Percentiles rank a stretch among this genome's conserved stretches.
These are phyloP conservation scores for Angomonas ambiguus DNA, from an alignment of 208 protist genomes.

Conservation along the genomic window DNA sequence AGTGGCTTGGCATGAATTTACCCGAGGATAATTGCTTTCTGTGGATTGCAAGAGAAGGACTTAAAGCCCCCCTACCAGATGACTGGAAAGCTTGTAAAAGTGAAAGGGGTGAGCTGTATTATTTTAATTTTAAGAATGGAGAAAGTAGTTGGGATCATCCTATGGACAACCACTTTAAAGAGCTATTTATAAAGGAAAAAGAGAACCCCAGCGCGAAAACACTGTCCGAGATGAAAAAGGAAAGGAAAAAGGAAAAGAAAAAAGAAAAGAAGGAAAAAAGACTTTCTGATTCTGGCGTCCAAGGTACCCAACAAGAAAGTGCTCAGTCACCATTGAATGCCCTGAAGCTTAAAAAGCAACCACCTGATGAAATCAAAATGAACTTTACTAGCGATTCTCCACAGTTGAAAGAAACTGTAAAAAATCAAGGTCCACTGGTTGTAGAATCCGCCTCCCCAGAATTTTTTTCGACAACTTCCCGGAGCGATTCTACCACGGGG, in stretches of 20 bases:
- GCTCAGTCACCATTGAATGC: neutral
- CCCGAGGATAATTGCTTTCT: slow-evolving; percentile 86
- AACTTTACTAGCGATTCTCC: neutral
- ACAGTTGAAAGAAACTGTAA: neutral
- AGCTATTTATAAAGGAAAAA: slow-evolving; percentile 66
- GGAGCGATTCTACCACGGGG: slow-evolving; percentile 12
- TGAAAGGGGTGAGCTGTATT: slow-evolving; percentile 92
- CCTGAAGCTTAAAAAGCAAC: neutral
- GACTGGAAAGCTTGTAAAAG: slow-evolving; percentile 93
- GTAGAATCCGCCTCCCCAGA: slow-evolving; percentile 9
- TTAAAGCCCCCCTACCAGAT: slow-evolving; percentile 93
- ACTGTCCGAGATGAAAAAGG: slow-evolving; percentile 1
- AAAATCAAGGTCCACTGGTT: neutral
- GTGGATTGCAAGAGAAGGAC: slow-evolving; percentile 92
- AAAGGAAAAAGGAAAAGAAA: slow-evolving; percentile 14
- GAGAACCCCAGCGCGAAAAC: slow-evolving; percentile 14
- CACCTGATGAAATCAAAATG: neutral
- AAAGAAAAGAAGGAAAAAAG: slow-evolving; percentile 4
- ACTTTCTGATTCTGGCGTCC: neutral
- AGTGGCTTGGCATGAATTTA: slow-evolving; percentile 94
- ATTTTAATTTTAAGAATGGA: slow-evolving; percentile 94
- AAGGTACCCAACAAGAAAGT: slow-evolving; percentile 1
- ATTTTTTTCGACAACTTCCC: slow-evolving; percentile 19
- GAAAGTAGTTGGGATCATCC: slow-evolving; percentile 95
- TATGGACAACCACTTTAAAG: slow-evolving; percentile 91